Conservation (phyloP, 2,329 filamentous ascomycete species). For the Phialophora macrospora region DNA sequence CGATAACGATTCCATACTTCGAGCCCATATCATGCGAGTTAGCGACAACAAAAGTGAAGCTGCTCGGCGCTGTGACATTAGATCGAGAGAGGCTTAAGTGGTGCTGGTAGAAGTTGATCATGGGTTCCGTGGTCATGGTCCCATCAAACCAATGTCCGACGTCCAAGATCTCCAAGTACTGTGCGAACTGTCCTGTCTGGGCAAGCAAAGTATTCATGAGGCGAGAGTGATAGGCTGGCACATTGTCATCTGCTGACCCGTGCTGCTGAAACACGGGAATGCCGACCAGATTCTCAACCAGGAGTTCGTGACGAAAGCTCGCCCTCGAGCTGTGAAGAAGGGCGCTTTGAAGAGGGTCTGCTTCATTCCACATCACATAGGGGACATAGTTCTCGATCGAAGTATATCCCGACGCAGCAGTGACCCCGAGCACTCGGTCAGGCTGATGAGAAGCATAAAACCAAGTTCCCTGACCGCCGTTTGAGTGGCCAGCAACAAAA, state of each 20-base stretch:
- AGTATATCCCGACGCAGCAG: slow-evolving; percentile 63
- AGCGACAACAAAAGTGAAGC: slow-evolving; percentile 57
- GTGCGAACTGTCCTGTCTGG: slow-evolving; percentile 49
- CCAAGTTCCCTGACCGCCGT: slow-evolving; percentile 66
- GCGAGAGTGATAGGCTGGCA: slow-evolving; percentile 62
- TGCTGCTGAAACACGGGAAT: slow-evolving; percentile 63
- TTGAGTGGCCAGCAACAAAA: slow-evolving; percentile 64
- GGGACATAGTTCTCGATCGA: slow-evolving; percentile 65
- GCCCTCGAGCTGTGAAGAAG: slow-evolving; percentile 56
- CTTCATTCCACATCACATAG: slow-evolving; percentile 60
- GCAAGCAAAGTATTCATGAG: slow-evolving; percentile 57
- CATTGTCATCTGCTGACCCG: slow-evolving; percentile 62
- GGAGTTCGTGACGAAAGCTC: slow-evolving; percentile 61
- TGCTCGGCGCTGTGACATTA: slow-evolving; percentile 37
- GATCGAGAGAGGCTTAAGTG: slow-evolving; percentile 41
- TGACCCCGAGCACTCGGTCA: slow-evolving; percentile 61
- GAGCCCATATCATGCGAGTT: slow-evolving; percentile 59
- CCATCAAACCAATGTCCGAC: slow-evolving; percentile 61
- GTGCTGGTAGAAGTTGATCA: slow-evolving; percentile 56
- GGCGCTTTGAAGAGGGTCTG: slow-evolving; percentile 57
- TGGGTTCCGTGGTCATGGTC: slow-evolving; percentile 57
- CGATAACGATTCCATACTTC: slow-evolving; percentile 57
- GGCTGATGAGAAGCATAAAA: slow-evolving; percentile 61
- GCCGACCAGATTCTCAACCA: slow-evolving; percentile 57
- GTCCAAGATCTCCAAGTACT: slow-evolving; percentile 57